These are phyloP conservation scores for Suillus bovinus DNA, from an alignment of 768 basidiomycete species.

Conservation along the genomic window DNA sequence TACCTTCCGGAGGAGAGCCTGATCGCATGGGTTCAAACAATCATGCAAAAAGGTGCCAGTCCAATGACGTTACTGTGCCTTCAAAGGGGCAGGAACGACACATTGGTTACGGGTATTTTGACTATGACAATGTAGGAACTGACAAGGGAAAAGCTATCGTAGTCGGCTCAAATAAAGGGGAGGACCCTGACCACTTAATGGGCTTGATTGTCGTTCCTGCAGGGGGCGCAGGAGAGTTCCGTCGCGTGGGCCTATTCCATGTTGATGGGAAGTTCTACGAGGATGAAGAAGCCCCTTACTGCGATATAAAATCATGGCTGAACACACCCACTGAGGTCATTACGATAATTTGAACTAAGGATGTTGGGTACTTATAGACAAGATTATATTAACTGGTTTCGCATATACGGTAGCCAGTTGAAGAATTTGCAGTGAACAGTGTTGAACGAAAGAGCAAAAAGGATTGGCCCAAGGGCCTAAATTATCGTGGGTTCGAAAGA, in stretches of 20 bases:
- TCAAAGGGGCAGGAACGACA: neutral
- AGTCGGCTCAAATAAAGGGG: neutral
- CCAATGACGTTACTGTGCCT: neutral
- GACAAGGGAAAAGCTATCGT: constrained; percentile 7
- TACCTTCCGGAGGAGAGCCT: neutral
- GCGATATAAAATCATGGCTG: constrained; percentile 4
- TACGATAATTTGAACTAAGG: neutral
- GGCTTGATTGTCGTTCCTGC: constrained; percentile 6
- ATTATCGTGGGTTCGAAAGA: too few species aligned
- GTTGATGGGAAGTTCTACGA: neutral
- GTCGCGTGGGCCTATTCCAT: constrained; percentile 2
- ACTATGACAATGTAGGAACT: neutral
- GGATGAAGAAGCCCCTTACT: constrained; percentile 6
- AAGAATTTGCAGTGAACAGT: too few species aligned
- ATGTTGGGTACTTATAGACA: neutral
- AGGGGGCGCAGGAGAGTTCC: neutral
- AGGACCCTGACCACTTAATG: neutral
- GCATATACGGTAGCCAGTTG: too few species aligned
- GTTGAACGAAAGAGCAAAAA: too few species aligned
- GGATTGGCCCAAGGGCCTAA: too few species aligned
- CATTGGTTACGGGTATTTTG: constrained; percentile 6
- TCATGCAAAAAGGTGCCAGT: neutral
- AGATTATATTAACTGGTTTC: too few species aligned
- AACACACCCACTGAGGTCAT: neutral
- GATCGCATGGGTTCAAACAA: neutral